Conservation (phyloP, 192 early-diverging fungal genomes). For the Coemansia sp. region DNA sequence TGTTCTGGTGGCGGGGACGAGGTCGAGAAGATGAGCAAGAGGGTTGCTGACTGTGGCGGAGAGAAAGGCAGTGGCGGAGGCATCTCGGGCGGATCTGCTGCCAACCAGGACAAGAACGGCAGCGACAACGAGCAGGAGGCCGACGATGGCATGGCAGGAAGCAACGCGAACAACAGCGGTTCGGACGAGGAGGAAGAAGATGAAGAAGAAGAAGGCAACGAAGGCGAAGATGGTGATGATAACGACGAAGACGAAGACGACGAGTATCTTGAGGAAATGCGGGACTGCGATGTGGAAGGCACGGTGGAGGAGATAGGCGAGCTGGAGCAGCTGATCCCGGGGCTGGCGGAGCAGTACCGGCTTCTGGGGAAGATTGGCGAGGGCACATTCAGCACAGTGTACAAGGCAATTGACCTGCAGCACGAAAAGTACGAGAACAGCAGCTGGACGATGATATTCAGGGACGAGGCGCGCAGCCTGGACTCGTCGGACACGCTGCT, state of each 20-base stretch:
- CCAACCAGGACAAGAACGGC: conserved; percentile 3
- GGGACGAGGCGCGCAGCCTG: conserved; percentile 5
- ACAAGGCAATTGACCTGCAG: conserved; percentile 80
- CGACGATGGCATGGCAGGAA: not conserved
- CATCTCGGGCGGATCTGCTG: not conserved
- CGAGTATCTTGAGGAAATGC: conserved; percentile 27
- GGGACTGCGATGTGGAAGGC: not conserved
- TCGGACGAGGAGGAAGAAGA: conserved; percentile 6
- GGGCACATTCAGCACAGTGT: conserved; percentile 91
- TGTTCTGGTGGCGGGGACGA: not conserved
- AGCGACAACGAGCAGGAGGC: not conserved
- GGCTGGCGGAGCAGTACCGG: conserved; percentile 61
- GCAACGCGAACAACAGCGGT: conserved; percentile 1
- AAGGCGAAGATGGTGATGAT: conserved; percentile 3
- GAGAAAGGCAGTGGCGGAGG: not conserved
- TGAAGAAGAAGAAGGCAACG: conserved; percentile 7
- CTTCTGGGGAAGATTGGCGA: conserved; percentile 81
- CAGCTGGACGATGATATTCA: conserved; percentile 59
- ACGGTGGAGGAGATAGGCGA: conserved; percentile 63
- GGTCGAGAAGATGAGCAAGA: not conserved
- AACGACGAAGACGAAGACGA: conserved; percentile 19
- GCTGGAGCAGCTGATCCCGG: conserved; percentile 59
- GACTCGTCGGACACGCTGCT: conserved; percentile 10
- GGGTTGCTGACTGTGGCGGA: not conserved
- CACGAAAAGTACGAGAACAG: conserved; percentile 73